A percentile compares a stretch with the other conserved stretches of the same genome.
These are phyloP conservation scores for Plenodomus tracheiphilus DNA, from an alignment of 2,329 filamentous ascomycete genomes.

Conservation along the genomic window DNA sequence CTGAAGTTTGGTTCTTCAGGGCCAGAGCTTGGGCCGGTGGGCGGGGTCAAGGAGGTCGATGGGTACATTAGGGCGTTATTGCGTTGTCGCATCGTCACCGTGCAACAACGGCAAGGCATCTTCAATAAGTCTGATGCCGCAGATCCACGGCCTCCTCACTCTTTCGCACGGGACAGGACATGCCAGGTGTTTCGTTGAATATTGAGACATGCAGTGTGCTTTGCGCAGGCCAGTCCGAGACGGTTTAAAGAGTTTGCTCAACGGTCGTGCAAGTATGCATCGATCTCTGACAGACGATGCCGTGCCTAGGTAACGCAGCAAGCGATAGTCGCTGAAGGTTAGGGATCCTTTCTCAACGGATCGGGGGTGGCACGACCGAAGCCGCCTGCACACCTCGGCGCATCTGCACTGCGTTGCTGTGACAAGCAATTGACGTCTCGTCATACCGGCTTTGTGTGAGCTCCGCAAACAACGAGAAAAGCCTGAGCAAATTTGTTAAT, in stretches of 20 bases:
- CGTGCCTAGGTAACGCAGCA: constrained; percentile 28
- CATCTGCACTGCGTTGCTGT: constrained; percentile 19
- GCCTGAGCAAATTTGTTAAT: constrained; percentile 27
- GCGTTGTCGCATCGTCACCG: constrained; percentile 18
- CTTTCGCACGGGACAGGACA: neutral
- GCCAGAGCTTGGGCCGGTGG: constrained; percentile 20
- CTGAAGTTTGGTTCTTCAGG: constrained; percentile 21
- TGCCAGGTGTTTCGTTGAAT: constrained; percentile 17
- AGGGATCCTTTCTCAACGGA: constrained; percentile 20
- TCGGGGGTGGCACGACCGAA: constrained; percentile 18
- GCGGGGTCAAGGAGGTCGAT: constrained; percentile 24
- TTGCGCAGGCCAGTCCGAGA: constrained; percentile 24
- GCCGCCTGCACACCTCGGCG: constrained; percentile 13
- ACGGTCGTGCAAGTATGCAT: constrained; percentile 26
- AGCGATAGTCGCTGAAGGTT: constrained; percentile 23
- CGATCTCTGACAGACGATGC: constrained; percentile 30
- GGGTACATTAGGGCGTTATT: constrained; percentile 22
- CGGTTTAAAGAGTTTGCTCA: constrained; percentile 37
- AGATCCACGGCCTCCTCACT: constrained; percentile 4
- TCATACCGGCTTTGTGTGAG: constrained; percentile 21
- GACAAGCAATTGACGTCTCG: constrained; percentile 19
- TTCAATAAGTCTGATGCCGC: neutral
- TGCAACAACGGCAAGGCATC: constrained; percentile 15
- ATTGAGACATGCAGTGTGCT: constrained; percentile 33
- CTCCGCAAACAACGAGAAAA: constrained; percentile 27